Evolutionary conservation across 2,329 filamentous ascomycete species (phyloP).

Genomic region (Alternaria solani): DNA sequence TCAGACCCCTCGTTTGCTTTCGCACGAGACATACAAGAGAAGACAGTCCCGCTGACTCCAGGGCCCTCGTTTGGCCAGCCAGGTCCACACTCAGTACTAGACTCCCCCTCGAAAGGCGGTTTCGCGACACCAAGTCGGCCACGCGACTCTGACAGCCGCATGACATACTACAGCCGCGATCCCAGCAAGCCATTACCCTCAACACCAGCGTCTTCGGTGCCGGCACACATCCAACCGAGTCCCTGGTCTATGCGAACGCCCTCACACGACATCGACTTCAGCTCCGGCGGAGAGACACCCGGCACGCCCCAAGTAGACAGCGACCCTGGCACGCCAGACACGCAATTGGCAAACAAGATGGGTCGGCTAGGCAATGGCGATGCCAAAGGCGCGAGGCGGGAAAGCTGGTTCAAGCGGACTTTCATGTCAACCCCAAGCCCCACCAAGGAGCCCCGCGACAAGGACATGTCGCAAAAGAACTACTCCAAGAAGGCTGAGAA

Average conservation of each 20-base stretch:
- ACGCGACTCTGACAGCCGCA: conserved; percentile 59
- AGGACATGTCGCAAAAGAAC: conserved; percentile 31
- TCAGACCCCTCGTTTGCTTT: conserved; percentile 7
- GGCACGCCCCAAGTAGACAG: conserved; percentile 56
- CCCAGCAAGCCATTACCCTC: conserved; percentile 50
- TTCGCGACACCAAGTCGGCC: conserved; percentile 51
- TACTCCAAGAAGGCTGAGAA: conserved; percentile 51
- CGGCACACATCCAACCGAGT: conserved; percentile 40
- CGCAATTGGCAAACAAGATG: conserved; percentile 42
- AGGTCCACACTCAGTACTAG: conserved; percentile 51
- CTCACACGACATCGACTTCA: conserved; percentile 52
- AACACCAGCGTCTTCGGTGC: conserved; percentile 29
- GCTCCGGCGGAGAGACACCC: conserved; percentile 60
- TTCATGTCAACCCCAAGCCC: conserved; percentile 48
- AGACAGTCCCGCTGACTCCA: conserved; percentile 23
- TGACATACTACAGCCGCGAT: conserved; percentile 57
- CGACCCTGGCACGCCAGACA: conserved; percentile 54
- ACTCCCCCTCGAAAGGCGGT: conserved; percentile 58
- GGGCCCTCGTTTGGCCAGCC: conserved; percentile 19
- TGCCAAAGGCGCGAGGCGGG: conserved; percentile 42
- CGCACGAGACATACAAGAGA: background rate
- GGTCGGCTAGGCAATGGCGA: conserved; percentile 34
- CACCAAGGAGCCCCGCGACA: conserved; percentile 46
- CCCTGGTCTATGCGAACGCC: conserved; percentile 48
- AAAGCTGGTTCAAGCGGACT: conserved; percentile 42